Evolutionary conservation across 2,329 filamentous ascomycete genomes (phyloP).

Genomic region (Colletotrichum tanaceti): DNA sequence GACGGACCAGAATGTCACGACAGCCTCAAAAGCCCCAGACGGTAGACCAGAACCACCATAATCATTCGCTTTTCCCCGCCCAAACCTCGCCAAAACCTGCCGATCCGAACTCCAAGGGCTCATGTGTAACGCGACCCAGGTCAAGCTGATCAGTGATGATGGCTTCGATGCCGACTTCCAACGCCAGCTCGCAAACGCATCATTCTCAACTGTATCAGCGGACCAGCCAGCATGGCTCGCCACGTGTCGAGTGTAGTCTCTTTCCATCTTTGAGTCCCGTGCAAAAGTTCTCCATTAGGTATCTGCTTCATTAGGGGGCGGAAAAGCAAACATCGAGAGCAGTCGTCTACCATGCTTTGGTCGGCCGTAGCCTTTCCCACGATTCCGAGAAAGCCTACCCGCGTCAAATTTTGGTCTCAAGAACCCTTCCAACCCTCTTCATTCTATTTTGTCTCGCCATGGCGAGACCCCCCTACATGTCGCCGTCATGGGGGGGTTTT

Average conservation of each 20-base stretch:
- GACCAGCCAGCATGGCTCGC: too few relatives aligned
- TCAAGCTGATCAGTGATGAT: too few relatives aligned
- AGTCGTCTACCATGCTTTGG: neutral
- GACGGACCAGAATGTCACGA: conserved; percentile 32
- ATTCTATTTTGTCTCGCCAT: too few relatives aligned
- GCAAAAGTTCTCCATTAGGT: too few relatives aligned
- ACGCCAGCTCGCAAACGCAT: neutral
- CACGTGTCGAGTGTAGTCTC: too few relatives aligned
- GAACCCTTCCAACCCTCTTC: too few relatives aligned
- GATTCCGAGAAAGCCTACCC: too few relatives aligned
- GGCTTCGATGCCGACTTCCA: neutral
- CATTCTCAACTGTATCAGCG: neutral
- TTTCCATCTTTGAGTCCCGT: neutral
- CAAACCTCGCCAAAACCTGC: conserved; percentile 2
- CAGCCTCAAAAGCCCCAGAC: conserved; percentile 32
- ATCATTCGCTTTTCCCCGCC: neutral
- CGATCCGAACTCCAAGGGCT: neutral
- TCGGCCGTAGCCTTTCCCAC: neutral
- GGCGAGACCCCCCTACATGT: neutral
- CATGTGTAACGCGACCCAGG: neutral
- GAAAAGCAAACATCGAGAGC: too few relatives aligned
- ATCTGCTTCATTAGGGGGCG: too few relatives aligned
- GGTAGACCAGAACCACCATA: conserved; percentile 4
- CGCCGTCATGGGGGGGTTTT: neutral
- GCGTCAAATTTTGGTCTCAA: too few relatives aligned